Evolutionary conservation across 2,329 filamentous ascomycete species (phyloP).

Genomic region (Cercospora brassicicola): DNA sequence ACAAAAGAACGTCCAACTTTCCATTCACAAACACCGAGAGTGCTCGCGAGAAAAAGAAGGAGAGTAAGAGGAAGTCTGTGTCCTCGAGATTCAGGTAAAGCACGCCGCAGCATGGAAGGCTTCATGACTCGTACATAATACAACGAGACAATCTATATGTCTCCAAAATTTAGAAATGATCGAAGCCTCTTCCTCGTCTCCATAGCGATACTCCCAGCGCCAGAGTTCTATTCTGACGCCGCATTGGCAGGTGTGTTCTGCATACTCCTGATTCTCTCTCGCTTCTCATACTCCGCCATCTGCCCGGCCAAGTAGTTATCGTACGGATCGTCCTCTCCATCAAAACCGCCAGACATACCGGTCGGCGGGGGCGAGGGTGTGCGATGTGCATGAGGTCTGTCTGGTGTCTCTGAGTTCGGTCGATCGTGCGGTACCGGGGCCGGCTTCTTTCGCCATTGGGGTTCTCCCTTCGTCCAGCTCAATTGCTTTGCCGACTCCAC

Average conservation of each 20-base stretch:
- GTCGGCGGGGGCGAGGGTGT: constrained; percentile 35
- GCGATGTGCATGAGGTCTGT: constrained; percentile 4
- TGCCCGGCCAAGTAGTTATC: constrained; percentile 37
- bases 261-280: constrained; percentile 28
- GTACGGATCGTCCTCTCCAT: constrained; percentile 39
- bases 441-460: constrained; percentile 26
- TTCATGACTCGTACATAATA: constrained; percentile 4
- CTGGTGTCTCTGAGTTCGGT: constrained; percentile 11
- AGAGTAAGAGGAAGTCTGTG: constrained; percentile 32
- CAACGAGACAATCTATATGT: neutral
- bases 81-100: constrained; percentile 24
- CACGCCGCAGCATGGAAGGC: neutral
- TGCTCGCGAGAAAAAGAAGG: constrained; percentile 37
- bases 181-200: neutral
- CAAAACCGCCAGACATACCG: constrained; percentile 36
- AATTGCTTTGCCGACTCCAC: constrained; percentile 38
- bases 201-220: neutral
- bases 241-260: constrained; percentile 33
- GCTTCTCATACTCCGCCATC: constrained; percentile 35
- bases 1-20: constrained; percentile 66
- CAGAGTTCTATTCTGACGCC: constrained; percentile 12
- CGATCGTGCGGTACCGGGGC: constrained; percentile 14
- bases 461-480: constrained; percentile 30
- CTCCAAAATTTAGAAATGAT: neutral
- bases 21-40: constrained; percentile 60